phyloP scores from a whole-genome alignment of 2,329 filamentous ascomycete species.

The Ophiostoma sp. region DNA sequence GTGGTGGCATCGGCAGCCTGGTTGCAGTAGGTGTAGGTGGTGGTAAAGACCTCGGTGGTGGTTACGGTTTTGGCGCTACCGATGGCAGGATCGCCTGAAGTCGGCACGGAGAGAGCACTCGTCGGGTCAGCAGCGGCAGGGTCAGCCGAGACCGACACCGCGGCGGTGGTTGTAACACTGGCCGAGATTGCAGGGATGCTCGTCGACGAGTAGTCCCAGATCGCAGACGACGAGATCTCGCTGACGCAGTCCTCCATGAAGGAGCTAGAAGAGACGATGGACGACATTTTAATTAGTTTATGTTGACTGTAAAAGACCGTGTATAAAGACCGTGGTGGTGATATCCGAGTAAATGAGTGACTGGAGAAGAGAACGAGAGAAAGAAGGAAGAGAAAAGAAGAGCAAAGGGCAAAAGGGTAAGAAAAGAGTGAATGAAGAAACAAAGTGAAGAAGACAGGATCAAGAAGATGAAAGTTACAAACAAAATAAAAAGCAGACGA shows the following conservation, averaged over 20 bases:
- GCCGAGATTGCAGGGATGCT: slow-evolving; percentile 17
- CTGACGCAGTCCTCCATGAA: slow-evolving; percentile 14
- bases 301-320: neutral
- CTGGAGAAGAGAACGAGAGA: neutral
- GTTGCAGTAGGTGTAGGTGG: slow-evolving; percentile 36
- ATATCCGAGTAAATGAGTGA: neutral
- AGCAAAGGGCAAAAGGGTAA: neutral
- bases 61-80: slow-evolving; percentile 21
- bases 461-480: neutral
- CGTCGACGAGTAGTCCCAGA: slow-evolving; percentile 19
- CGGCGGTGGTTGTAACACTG: neutral
- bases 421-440: neutral
- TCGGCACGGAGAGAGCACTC: neutral
- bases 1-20: slow-evolving; percentile 37
- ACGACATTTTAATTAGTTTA: slow-evolving; percentile 14
- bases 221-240: slow-evolving; percentile 5
- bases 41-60: slow-evolving; percentile 33
- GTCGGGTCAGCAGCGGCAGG: neutral
- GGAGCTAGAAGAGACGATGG: slow-evolving; percentile 15
- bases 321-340: neutral
- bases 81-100: neutral
- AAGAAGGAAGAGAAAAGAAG: neutral
- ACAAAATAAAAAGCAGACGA: neutral
- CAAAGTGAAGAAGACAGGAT: neutral
- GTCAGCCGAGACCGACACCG: slow-evolving; percentile 21